Percentiles rank a stretch among this genome's conserved stretches.
Evolutionary conservation across 2,329 filamentous ascomycete genomes (phyloP).

Genomic region (Iodosphaeria phyllophila): DNA sequence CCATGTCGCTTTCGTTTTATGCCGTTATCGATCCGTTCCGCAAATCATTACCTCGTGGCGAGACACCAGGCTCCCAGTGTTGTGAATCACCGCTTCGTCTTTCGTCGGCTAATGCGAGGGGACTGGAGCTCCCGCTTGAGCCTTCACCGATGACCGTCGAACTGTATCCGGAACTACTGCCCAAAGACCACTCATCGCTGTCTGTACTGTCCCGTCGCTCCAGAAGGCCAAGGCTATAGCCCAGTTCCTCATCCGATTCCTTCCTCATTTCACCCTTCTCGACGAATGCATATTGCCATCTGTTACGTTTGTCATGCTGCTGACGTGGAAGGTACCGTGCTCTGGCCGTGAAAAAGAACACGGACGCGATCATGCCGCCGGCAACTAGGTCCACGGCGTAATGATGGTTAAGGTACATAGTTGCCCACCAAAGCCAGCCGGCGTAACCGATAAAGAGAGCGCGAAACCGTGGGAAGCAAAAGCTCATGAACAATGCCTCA

Average conservation of each 20-base stretch:
- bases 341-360: conserved; percentile 68
- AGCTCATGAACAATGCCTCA: conserved; percentile 81
- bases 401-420: conserved; percentile 95
- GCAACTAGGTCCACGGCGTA: conserved; percentile 87
- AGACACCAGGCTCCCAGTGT: no score
- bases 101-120: conserved; percentile 1
- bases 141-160: conserved; percentile 3
- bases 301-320: conserved; percentile 68
- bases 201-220: conserved; percentile 3
- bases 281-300: conserved; percentile 92
- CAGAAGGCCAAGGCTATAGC: conserved; percentile 4
- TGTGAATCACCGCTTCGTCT: conserved; percentile 1
- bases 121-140: conserved; percentile 3
- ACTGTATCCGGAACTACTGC: conserved; percentile 4
- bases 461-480: conserved; percentile 71
- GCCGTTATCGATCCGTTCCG: no score
- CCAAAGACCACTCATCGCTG: conserved; percentile 4
- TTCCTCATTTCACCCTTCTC: conserved; percentile 51
- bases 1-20: no score
- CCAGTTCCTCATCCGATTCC: conserved; percentile 8
- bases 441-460: conserved; percentile 69
- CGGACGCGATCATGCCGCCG: conserved; percentile 60
- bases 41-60: no score
- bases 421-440: conserved; percentile 94
- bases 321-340: conserved; percentile 64